Evolutionary conservation across 2,329 filamentous ascomycete genomes (phyloP), one percentile per base, ranked within the genome.

Genomic region (Penicillium sp.): DNA sequence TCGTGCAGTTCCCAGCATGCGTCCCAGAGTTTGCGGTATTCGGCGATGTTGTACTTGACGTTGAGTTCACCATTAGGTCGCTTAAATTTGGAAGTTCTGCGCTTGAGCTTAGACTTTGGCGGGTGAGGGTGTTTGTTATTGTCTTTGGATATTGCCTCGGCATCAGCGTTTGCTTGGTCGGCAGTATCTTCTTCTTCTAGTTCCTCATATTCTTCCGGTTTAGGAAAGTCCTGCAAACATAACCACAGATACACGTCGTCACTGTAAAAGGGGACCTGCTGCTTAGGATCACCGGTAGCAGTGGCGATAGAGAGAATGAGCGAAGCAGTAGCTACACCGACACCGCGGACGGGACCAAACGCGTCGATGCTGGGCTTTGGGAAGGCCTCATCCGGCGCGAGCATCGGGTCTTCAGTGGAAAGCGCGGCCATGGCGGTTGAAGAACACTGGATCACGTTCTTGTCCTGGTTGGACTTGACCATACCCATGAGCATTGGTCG

Each of bases 221-320:
- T 59, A 3, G 72, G 70, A 30, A 66, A 73, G 8, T 62, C 61
- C 22, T 64, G 58, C 40, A 70, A 19, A 71, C 73, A 72, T 2
- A 80, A 63, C 78, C 79, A 81, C 10, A 73, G 64, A 55, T 71
- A 80, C 25, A 75, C 59, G 63, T 81, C 78, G 46, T 81, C 79
- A 42, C 77, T 79, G 61, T 78, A 81, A 49, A 81, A 81, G 0
- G 79, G 78, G 1, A 76, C 60, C 19, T 71, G 65, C 25, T 61
- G 60, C 6, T 37, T 35, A 0, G 37, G n/a, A 2, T 57, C 57
- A 7, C 51, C 43, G 2, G n/a, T 10, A 10, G 52, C 60, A 0
- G 72, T 68, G 3, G 65, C 73, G 8, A 78, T 68, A 6, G 75
- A 78, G 2, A 81, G 68, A 22, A 81, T 70, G 22, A 81, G 66